Percentiles rank a stretch among this genome's conserved stretches.
phyloP scores from a whole-genome alignment of 257 asterid species.

The Echites panduratus region DNA sequence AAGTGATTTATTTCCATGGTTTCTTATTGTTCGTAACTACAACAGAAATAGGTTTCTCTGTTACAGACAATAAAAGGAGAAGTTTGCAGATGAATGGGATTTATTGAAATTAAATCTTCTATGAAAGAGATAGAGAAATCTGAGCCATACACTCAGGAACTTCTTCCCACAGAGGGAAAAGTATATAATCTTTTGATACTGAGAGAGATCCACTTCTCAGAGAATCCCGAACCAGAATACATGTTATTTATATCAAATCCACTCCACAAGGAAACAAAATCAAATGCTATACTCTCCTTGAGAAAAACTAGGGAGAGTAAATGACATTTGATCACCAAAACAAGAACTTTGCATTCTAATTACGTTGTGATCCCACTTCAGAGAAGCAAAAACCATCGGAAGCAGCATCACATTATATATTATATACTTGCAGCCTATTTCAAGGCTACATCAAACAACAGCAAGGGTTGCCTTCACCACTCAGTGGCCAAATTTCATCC shows the following conservation, averaged over 20 bases:
- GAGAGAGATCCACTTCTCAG: neutral
- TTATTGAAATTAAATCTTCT: neutral
- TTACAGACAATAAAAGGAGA: neutral
- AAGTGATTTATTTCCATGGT: neutral
- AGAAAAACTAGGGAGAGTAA: neutral
- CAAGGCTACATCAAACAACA: conserved; percentile 7
- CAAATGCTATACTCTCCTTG: conserved; percentile 1
- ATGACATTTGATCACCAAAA: neutral
- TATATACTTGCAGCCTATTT: neutral
- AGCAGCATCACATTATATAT: neutral
- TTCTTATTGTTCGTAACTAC: neutral
- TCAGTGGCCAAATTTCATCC: neutral
- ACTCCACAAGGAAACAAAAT: neutral
- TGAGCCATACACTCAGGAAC: neutral
- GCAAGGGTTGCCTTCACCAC: neutral
- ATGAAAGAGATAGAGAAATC: neutral
- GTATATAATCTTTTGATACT: neutral
- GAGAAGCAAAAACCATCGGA: neutral
- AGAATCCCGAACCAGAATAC: neutral
- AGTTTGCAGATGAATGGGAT: neutral
- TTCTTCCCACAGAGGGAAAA: neutral
- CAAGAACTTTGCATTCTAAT: neutral
- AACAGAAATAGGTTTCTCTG: neutral
- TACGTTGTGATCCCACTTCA: neutral
- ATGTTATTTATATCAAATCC: neutral